Evolutionary conservation across 345 rosid genomes (phyloP), one percentile per base, ranked within the genome.

Genomic region (Mallotus nudiflorus): DNA sequence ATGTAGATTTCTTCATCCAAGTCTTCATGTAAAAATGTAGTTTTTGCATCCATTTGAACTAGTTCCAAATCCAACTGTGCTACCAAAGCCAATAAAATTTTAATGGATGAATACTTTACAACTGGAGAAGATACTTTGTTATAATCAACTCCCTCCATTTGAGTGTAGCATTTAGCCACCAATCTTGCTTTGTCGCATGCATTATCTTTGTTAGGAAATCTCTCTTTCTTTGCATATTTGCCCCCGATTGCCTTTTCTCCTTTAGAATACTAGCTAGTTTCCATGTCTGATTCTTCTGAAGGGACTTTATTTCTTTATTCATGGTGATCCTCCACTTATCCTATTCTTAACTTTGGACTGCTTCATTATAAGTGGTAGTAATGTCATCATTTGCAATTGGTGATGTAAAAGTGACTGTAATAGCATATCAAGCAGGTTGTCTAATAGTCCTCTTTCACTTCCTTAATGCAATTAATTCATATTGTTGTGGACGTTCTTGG

Each of bases 161-260:
- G 61, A 56, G 1, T 13, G 4, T 24, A 56, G 61, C 35, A 33
- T 28, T 56, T 56, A 24, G n/a, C 14, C 9, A 56, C 35, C 25
- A 56, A 28, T 16, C 8, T 0, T 56, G n/a, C 10, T 18, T 56
- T 56, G 35, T 56, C 27, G 37, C 37, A 6, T 2, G 6, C 37
- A 33, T 33, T 6, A 33, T 6, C 16, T 4, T 46, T 64, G 1
- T 42, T 22, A 12, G 25, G 50, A 13, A 20, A 29, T 29, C 62
- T 42, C 8, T 62, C 66, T 22, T 62, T 40, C 33, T 62, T 62
- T 3, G 27, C 31, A 40, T 45, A 62, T 25, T 62, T 62, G 25
- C 24, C 45, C 3, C 24, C 40, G 8, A 45, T 64, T 28, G 39
- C 13, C 40, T 27, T 64, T 24, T 64, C 46, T 5, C 39, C 39